phyloP scores from a whole-genome alignment of 495 filamentous ascomycete species.

The Hyaloscypha bicolor region DNA sequence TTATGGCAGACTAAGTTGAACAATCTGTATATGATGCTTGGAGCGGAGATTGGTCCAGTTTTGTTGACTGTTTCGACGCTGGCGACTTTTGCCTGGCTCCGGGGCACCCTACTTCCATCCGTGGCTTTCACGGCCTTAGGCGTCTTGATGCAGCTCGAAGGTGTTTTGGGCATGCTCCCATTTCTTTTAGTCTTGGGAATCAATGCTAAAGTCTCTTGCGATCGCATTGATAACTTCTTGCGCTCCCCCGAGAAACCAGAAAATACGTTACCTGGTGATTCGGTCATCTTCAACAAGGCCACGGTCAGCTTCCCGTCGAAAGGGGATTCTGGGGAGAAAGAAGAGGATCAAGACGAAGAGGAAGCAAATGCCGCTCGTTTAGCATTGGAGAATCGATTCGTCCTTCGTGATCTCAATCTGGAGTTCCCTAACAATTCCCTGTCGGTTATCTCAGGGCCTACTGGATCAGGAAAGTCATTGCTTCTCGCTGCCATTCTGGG shows the following conservation, averaged over 20 bases:
- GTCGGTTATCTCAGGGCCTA: slow-evolving; percentile 48
- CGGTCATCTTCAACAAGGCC: slow-evolving; percentile 27
- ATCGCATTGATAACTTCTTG: slow-evolving; percentile 28
- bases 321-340: background rate
- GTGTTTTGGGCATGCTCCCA: slow-evolving; percentile 28
- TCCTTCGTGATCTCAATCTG: slow-evolving; percentile 29
- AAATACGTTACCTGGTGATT: slow-evolving; percentile 21
- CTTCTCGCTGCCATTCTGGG: slow-evolving; percentile 59
- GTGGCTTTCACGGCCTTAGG: slow-evolving; percentile 38
- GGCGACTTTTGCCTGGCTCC: slow-evolving; percentile 27
- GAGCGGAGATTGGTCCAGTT: slow-evolving; percentile 25
- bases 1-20: slow-evolving; percentile 28
- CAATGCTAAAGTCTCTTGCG: slow-evolving; percentile 23
- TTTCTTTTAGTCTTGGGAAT: slow-evolving; percentile 25
- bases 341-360: slow-evolving; percentile 9
- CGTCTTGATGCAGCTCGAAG: slow-evolving; percentile 32
- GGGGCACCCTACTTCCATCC: slow-evolving; percentile 31
- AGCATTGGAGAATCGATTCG: slow-evolving; percentile 15
- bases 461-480: slow-evolving; percentile 61
- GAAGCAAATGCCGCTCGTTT: background rate
- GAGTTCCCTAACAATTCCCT: slow-evolving; percentile 28
- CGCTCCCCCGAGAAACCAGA: slow-evolving; percentile 17
- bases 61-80: slow-evolving; percentile 28
- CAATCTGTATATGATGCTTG: slow-evolving; percentile 22
- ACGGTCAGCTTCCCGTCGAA: slow-evolving; percentile 27